A percentile compares a stretch with the other conserved stretches of the same genome.
These are phyloP conservation scores for Triticum aestivum DNA, from an alignment of 176 grass and related monocot species.

Conservation along the genomic window DNA sequence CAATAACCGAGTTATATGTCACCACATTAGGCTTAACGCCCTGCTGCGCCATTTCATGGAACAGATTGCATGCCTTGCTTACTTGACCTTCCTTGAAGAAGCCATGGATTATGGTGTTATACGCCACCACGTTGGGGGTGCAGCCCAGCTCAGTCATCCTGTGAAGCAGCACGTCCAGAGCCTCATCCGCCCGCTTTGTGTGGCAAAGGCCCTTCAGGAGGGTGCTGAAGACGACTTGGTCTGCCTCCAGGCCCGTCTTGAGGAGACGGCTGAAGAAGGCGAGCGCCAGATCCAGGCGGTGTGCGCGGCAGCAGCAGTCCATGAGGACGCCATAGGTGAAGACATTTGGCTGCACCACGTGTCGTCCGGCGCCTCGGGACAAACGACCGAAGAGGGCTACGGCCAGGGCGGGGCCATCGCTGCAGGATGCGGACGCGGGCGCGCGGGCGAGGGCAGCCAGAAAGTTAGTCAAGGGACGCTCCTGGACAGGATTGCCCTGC, in stretches of 20 bases:
- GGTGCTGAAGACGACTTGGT: background rate
- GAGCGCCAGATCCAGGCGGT: background rate
- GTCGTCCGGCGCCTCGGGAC: too few species aligned
- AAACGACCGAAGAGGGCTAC: too few species aligned
- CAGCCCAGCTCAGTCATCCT: background rate
- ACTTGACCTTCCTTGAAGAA: background rate
- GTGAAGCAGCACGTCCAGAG: background rate
- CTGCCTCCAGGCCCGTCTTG: background rate
- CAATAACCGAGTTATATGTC: background rate
- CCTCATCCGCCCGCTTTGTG: background rate
- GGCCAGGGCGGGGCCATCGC: fast-evolving
- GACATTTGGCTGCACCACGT: too few species aligned
- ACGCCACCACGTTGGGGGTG: background rate
- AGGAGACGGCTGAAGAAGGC: background rate
- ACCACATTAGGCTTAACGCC: background rate
- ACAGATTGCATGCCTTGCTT: background rate
- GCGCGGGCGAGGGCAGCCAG: too few species aligned
- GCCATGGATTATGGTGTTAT: background rate
- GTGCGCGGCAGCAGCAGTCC: background rate
- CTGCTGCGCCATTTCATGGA: conserved; percentile 5
- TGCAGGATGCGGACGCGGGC: too few species aligned
- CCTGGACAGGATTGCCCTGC: too few species aligned
- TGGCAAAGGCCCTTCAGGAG: background rate
- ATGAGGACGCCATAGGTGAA: too few species aligned
- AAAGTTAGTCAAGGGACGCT: too few species aligned